Base-by-base conservation (phyloP, 805 yeast genomes). In the Candida sanyiensis region DNA sequence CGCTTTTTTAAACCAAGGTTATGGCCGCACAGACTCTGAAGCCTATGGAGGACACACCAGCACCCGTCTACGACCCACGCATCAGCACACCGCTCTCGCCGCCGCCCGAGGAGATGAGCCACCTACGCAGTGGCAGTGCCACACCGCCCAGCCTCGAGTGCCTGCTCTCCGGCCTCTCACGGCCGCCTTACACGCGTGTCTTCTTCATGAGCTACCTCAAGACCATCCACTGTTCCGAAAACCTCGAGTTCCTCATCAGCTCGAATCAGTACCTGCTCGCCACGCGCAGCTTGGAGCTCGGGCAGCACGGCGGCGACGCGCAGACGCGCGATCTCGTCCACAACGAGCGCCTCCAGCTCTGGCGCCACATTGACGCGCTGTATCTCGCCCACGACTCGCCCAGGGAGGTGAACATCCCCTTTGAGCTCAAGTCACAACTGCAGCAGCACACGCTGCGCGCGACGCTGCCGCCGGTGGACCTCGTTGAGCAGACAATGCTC, bases 301-400 rank as follows among this genome's bases (percentile, higher is more conserved):
- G n/a, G n/a, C 16, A 21, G 13, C 24, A 18, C 21, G 28, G 15
- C 22, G 17, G 11, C 16, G 30, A 26, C 6, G 5, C 30, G 8
- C 9, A 5, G 2, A 36, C 33, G 4, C 13, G 23, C 10, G 35
- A 33, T 2, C 28, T 29, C 5, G 19, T 26, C 18, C 33, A 29
- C 11, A 28, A 33, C 2, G 46, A 43, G 28, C 32, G 37, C 24
- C 8, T 30, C 6, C 48, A 39, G 20, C 28, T 48, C 2, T 54
- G 58, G 58, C 33, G 42, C 16, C 40, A 39, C 37, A 44, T 54
- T 15, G 49, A 66, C 47, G 65, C 63, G 48, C 70, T 66, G 42
- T 70, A 69, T 44, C 52, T 64, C 28, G 58, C 65, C 11, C 64
- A 58, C 36, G 58, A 55, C 31, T 67, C 69, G 38, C 57, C 67